Conservation (phyloP, 208 protist genomes). For the Trypanosoma caninum region DNA sequence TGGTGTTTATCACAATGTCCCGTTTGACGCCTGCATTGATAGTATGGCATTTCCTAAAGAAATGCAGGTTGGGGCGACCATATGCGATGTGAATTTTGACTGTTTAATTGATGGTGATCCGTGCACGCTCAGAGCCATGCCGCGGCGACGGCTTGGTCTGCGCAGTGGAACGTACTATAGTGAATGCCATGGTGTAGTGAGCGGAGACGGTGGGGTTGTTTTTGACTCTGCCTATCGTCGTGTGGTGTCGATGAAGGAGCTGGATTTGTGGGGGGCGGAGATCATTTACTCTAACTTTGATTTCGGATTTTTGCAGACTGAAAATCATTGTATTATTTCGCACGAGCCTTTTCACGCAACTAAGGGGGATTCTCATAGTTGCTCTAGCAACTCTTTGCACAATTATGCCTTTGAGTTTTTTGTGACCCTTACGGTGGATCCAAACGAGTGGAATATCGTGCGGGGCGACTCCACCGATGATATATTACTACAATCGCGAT, state of each 20-base stretch:
- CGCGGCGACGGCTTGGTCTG: conserved; percentile 53
- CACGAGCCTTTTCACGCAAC: background rate
- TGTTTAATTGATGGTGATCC: conserved; percentile 80
- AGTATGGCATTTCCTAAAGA: conserved; percentile 37
- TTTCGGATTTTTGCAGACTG: conserved; percentile 10
- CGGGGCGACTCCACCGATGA: conserved; percentile 60
- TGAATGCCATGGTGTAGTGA: conserved; percentile 73
- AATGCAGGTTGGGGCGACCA: conserved; percentile 58
- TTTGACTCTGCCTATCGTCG: conserved; percentile 78
- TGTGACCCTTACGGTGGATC: conserved; percentile 60
- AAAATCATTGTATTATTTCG: background rate
- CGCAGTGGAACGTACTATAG: conserved; percentile 70
- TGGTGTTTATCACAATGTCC: conserved; percentile 66
- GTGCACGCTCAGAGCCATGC: conserved; percentile 65
- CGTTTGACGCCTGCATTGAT: conserved; percentile 28
- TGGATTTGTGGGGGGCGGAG: conserved; percentile 69
- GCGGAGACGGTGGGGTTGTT: conserved; percentile 66
- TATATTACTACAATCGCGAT: conserved; percentile 63
- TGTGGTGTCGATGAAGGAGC: conserved; percentile 50
- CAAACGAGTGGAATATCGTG: conserved; percentile 64
- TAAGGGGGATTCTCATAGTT: too few species aligned
- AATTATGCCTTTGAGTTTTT: conserved; percentile 57
- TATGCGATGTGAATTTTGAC: conserved; percentile 69
- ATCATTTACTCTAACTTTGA: conserved; percentile 66
- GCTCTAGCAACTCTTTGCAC: background rate